phyloP scores from a whole-genome alignment of 495 filamentous ascomycete species.

The Annulohypoxylon stygium region DNA sequence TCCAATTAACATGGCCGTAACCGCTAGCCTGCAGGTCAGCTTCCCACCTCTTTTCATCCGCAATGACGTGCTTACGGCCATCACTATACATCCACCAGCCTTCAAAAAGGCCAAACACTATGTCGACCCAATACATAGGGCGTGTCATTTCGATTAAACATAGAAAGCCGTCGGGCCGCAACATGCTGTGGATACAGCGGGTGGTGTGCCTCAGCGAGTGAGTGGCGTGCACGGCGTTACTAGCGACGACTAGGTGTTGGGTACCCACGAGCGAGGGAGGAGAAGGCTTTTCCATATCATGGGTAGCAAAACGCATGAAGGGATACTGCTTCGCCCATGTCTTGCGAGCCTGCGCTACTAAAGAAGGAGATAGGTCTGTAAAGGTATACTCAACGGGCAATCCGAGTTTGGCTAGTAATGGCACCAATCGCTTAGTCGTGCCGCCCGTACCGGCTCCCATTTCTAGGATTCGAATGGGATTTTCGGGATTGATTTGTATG shows the following conservation, averaged over 20 bases:
- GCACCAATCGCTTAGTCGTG: conserved; percentile 55
- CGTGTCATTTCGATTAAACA: conserved; percentile 61
- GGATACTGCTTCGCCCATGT: conserved; percentile 52
- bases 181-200: conserved; percentile 50
- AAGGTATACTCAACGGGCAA: conserved; percentile 51
- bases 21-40: conserved; percentile 55
- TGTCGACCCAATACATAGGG: conserved; percentile 56
- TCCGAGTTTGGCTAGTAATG: conserved; percentile 51
- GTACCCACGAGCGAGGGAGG: not conserved
- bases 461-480: conserved; percentile 57
- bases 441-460: conserved; percentile 23
- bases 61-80: conserved; percentile 59
- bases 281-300: conserved; percentile 57
- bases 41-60: conserved; percentile 53
- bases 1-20: conserved; percentile 63
- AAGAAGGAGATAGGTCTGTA: conserved; percentile 61
- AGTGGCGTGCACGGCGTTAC: conserved; percentile 59
- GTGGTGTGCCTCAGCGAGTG: conserved; percentile 42
- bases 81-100: conserved; percentile 69
- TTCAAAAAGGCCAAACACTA: conserved; percentile 64
- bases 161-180: conserved; percentile 60
- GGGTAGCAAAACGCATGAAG: conserved; percentile 58
- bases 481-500: conserved; percentile 46
- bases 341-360: conserved; percentile 57
- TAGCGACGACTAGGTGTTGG: conserved; percentile 11